Conservation (phyloP, 169 alveolate genomes). For the Babesia caballi region DNA sequence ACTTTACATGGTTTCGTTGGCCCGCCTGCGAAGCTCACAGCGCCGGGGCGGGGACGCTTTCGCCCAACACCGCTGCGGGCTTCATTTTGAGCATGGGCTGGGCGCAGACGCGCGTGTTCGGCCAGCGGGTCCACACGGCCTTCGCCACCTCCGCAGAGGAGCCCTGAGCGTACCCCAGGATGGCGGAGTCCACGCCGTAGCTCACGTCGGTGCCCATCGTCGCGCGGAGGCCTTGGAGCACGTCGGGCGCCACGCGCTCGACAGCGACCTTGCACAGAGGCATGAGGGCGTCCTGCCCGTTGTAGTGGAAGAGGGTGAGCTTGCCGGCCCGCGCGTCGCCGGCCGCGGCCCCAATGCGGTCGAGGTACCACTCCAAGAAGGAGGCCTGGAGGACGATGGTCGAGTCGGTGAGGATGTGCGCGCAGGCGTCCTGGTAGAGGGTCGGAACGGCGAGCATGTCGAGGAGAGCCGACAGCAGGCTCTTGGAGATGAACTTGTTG, state of each 20-base stretch:
- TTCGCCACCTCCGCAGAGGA: slow-evolving; percentile 2
- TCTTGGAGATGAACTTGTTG: slow-evolving; percentile 63
- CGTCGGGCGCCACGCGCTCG: background rate
- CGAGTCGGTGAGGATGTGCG: background rate
- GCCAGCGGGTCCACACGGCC: slow-evolving; percentile 61
- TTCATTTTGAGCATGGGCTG: background rate
- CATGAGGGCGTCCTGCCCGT: slow-evolving; percentile 23
- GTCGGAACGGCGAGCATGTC: slow-evolving; percentile 36
- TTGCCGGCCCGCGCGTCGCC: background rate
- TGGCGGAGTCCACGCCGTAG: slow-evolving; percentile 20
- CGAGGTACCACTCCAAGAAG: slow-evolving; percentile 42
- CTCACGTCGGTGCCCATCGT: background rate
- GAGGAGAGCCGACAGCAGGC: slow-evolving; percentile 55
- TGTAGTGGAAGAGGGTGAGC: slow-evolving; percentile 47
- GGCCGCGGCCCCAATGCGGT: background rate
- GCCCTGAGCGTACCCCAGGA: slow-evolving; percentile 23
- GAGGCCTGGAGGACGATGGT: slow-evolving; percentile 12
- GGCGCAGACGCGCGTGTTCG: slow-evolving; percentile 24
- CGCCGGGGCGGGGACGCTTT: background rate
- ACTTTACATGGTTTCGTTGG: background rate
- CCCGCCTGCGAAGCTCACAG: background rate
- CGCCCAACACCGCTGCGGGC: too few species aligned
- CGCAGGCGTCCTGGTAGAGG: background rate
- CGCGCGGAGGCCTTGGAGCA: background rate
- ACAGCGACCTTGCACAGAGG: slow-evolving; percentile 23